A percentile compares a stretch with the other conserved stretches of the same genome.
phyloP scores from a whole-genome alignment of 2,329 filamentous ascomycete species.

The Cadophora gregata region DNA sequence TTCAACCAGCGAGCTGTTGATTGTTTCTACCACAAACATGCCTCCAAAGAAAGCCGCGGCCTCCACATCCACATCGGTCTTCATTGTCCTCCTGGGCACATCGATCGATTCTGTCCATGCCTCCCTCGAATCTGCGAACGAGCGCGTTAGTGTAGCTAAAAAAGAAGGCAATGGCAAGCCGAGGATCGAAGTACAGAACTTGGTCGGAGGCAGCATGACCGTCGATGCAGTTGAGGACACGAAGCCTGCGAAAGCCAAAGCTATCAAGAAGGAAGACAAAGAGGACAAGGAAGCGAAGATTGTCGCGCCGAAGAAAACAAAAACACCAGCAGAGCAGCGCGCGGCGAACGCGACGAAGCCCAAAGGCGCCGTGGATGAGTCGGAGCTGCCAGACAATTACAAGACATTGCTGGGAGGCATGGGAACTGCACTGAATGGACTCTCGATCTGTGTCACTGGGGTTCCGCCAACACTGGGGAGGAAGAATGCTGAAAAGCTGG shows the following conservation, averaged over 20 bases:
- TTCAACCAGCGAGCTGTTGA: background rate
- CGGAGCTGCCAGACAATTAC: conserved; percentile 31
- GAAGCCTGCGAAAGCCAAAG: conserved; percentile 15
- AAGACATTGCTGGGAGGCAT: conserved; percentile 27
- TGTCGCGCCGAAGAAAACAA: conserved; percentile 33
- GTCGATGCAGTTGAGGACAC: conserved; percentile 16
- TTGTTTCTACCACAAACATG: conserved; percentile 20
- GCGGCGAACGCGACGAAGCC: conserved; percentile 34
- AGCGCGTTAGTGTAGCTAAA: conserved; percentile 21
- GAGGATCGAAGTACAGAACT: conserved; percentile 19
- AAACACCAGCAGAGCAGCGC: conserved; percentile 34
- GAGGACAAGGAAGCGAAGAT: conserved; percentile 19
- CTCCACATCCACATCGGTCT: conserved; percentile 20
- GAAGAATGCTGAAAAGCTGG: conserved; percentile 35
- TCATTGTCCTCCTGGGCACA: conserved; percentile 20
- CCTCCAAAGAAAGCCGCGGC: conserved; percentile 30
- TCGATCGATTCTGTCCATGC: conserved; percentile 31
- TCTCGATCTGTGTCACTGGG: conserved; percentile 35
- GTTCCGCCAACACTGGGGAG: conserved; percentile 33
- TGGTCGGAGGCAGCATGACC: conserved; percentile 31
- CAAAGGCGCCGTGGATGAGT: conserved; percentile 15
- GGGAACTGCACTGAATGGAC: conserved; percentile 25
- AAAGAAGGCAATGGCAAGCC: conserved; percentile 9
- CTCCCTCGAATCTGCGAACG: conserved; percentile 27
- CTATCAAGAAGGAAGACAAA: conserved; percentile 11